These are phyloP conservation scores for Mucor circinelloides DNA, from an alignment of 371 early-diverging fungal species.

Conservation along the genomic window DNA sequence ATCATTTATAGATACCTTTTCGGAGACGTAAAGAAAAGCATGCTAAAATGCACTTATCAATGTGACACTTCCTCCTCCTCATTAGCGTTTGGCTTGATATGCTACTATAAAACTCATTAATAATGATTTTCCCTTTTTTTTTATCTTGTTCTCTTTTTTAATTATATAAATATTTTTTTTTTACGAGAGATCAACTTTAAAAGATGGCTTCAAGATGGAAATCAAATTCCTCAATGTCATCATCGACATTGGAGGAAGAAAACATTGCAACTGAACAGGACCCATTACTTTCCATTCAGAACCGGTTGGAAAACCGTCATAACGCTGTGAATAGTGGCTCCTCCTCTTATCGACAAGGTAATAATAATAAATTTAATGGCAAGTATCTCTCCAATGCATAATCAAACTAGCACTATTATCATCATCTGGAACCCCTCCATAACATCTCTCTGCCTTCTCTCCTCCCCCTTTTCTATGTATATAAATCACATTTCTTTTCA, in stretches of 20 bases:
- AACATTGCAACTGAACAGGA: conserved; percentile 8
- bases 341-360: not conserved
- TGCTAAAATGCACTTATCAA: not conserved
- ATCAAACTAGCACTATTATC: not conserved
- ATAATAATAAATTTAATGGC: not conserved
- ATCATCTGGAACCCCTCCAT: not conserved
- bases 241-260: conserved; percentile 1
- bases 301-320: not conserved
- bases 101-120: not conserved
- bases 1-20: not conserved
- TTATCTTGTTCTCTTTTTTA: not conserved
- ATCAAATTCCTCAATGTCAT: conserved; percentile 9
- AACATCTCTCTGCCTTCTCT: not conserved
- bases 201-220: conserved; percentile 12
- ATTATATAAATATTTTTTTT: not conserved
- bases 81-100: not conserved
- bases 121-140: not conserved
- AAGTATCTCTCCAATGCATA: conserved; percentile 1
- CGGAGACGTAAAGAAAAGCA: not conserved
- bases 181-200: not conserved
- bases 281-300: conserved; percentile 8
- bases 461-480: not conserved
- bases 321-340: conserved; percentile 1
- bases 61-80: not conserved
- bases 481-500: no score